Evolutionary conservation across 2,329 filamentous ascomycete species (phyloP).

Genomic region (Didymella arachidicola): DNA sequence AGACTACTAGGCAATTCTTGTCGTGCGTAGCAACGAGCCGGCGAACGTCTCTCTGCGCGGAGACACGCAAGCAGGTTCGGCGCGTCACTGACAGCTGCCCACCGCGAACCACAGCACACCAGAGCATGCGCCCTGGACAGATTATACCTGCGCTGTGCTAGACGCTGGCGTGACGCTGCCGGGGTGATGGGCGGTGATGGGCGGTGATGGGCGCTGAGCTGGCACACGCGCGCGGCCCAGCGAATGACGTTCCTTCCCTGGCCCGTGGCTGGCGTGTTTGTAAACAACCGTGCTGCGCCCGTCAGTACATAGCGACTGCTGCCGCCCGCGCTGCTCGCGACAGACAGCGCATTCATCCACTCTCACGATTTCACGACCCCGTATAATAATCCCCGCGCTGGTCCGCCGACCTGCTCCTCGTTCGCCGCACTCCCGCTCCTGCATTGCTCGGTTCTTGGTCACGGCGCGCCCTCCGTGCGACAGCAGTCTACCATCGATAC

Average conservation of each 20-base stretch:
- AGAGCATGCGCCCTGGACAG: neutral
- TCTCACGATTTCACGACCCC: constrained; percentile 41
- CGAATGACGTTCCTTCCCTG: constrained; percentile 37
- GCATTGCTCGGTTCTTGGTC: constrained; percentile 18
- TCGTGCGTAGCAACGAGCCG: constrained; percentile 9
- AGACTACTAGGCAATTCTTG: too few species aligned
- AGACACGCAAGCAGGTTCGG: neutral
- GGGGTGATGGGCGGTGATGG: constrained; percentile 32
- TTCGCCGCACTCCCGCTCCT: constrained; percentile 24
- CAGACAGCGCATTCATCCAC: constrained; percentile 27
- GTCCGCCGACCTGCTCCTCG: constrained; percentile 40
- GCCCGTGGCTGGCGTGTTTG: constrained; percentile 30
- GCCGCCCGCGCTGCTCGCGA: constrained; percentile 3
- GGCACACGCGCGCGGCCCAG: constrained; percentile 34
- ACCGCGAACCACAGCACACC: neutral
- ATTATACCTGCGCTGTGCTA: neutral
- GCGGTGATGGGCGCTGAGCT: constrained; percentile 39
- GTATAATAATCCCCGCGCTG: constrained; percentile 46
- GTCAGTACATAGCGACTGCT: constrained; percentile 21
- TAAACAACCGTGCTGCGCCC: constrained; percentile 32
- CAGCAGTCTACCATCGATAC: constrained; percentile 20
- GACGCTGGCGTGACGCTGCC: constrained; percentile 34
- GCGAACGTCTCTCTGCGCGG: neutral
- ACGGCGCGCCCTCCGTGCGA: neutral
- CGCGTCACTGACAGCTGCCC: neutral